Conservation (phyloP, 1,284 basidiomycete genomes). For the Trametes versicolor region DNA sequence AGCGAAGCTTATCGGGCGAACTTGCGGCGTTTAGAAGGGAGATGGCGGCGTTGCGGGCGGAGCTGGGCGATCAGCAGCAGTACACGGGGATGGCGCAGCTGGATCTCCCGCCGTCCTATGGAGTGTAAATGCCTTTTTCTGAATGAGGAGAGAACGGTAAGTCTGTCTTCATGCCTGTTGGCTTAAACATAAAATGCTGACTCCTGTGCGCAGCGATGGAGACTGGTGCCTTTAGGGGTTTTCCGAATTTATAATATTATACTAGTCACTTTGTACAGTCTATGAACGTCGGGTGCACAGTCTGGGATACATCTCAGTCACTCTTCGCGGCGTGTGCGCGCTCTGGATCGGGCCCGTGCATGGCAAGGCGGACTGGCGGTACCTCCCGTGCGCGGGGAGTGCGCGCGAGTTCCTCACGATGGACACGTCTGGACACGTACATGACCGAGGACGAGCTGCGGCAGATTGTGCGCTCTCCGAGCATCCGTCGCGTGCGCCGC, state of each 20-base stretch:
- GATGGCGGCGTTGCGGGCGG: neutral
- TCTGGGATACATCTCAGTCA: too few relatives aligned
- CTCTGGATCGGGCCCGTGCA: constrained; percentile 50
- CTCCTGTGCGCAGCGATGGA: too few relatives aligned
- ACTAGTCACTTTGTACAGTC: too few relatives aligned
- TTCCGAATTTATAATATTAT: too few relatives aligned
- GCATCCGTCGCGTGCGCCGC: constrained; percentile 44
- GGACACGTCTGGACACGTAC: constrained; percentile 45
- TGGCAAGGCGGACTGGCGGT: constrained; percentile 44
- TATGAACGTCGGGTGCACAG: too few relatives aligned
- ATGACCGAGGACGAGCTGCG: constrained; percentile 49
- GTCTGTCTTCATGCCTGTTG: too few relatives aligned
- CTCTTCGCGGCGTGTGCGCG: constrained; percentile 42
- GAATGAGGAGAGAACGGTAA: too few relatives aligned
- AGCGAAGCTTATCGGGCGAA: neutral
- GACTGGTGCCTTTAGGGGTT: too few relatives aligned
- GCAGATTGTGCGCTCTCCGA: constrained; percentile 45
- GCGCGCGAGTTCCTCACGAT: constrained; percentile 46
- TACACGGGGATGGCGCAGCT: too few relatives aligned
- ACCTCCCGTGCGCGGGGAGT: constrained; percentile 37
- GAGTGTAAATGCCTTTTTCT: too few relatives aligned
- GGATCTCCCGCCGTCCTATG: too few relatives aligned
- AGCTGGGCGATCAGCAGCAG: neutral
- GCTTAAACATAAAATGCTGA: too few relatives aligned
- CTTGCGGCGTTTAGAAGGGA: neutral